phyloP scores from a whole-genome alignment of 768 basidiomycete species.

The Lactarius trivialis region DNA sequence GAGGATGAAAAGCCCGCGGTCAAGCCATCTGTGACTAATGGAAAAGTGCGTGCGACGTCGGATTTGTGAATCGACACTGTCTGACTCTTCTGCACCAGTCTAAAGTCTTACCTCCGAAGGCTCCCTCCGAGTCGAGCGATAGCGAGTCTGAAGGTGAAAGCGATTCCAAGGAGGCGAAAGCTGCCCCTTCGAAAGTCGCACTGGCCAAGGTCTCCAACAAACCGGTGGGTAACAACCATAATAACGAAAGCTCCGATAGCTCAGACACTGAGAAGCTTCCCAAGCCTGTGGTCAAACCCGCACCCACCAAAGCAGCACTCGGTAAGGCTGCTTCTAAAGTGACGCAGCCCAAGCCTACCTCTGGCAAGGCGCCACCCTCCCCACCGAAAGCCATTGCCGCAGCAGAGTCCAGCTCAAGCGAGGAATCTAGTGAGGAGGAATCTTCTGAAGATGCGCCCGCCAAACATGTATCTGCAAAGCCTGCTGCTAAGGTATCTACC shows the following conservation, averaged over 20 bases:
- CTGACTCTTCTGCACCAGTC: conserved; percentile 25
- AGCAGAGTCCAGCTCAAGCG: conserved; percentile 19
- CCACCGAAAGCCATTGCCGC: conserved; percentile 10
- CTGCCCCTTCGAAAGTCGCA: not conserved
- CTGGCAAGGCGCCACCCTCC: conserved; percentile 25
- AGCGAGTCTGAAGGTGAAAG: conserved; percentile 18
- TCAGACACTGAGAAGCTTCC: conserved; percentile 5
- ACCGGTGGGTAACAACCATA: not conserved
- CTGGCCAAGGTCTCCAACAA: not conserved
- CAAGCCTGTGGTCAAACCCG: conserved; percentile 10
- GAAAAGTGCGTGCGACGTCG: conserved; percentile 3
- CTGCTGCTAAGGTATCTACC: not conserved
- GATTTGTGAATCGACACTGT: not conserved
- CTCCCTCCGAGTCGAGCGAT: conserved; percentile 24
- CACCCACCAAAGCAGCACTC: conserved; percentile 7
- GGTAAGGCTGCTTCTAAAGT: conserved; percentile 9
- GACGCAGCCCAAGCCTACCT: conserved; percentile 19
- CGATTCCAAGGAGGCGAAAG: conserved; percentile 5
- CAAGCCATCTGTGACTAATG: conserved; percentile 3
- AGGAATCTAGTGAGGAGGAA: conserved; percentile 11
- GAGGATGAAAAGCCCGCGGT: conserved; percentile 37
- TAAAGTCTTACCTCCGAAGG: conserved; percentile 27
- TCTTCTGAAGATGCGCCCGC: conserved; percentile 3
- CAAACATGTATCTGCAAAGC: conserved; percentile 13
- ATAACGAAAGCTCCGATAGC: conserved; percentile 13